These are phyloP conservation scores for Truncatella angustata DNA, from an alignment of 2,329 filamentous ascomycete species.

Conservation along the genomic window DNA sequence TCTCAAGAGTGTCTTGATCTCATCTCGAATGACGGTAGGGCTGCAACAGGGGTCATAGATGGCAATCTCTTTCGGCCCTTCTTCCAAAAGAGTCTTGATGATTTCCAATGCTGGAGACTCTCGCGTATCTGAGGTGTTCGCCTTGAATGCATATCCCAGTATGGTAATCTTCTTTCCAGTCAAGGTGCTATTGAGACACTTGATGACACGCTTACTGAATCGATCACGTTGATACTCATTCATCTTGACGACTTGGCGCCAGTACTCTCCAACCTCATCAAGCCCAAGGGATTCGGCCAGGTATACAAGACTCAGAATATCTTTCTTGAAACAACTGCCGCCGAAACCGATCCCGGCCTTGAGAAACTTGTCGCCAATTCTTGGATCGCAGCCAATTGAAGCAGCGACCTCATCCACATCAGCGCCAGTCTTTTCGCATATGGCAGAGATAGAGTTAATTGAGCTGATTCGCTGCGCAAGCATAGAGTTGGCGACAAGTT, in stretches of 20 bases:
- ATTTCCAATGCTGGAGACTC: slow-evolving; percentile 69
- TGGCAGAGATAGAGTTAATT: slow-evolving; percentile 78
- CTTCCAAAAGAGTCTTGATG: slow-evolving; percentile 63
- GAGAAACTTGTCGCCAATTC: slow-evolving; percentile 72
- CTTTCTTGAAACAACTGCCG: slow-evolving; percentile 80
- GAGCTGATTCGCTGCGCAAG: slow-evolving; percentile 77
- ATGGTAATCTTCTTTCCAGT: slow-evolving; percentile 69
- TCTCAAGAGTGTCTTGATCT: slow-evolving; percentile 45
- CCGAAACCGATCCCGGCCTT: slow-evolving; percentile 77
- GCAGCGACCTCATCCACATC: slow-evolving; percentile 71
- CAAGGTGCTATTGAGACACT: slow-evolving; percentile 66
- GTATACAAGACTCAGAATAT: slow-evolving; percentile 72
- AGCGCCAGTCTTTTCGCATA: slow-evolving; percentile 74
- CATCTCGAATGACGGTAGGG: slow-evolving; percentile 45
- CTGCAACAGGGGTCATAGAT: slow-evolving; percentile 68
- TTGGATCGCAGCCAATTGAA: slow-evolving; percentile 66
- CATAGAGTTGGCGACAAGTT: slow-evolving; percentile 78
- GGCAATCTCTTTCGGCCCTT: slow-evolving; percentile 61
- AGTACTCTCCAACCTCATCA: slow-evolving; percentile 72
- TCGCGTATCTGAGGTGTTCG: slow-evolving; percentile 72
- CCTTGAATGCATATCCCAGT: slow-evolving; percentile 78
- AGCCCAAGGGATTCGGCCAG: slow-evolving; percentile 69
- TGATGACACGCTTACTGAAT: slow-evolving; percentile 65
- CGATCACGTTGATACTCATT: slow-evolving; percentile 73
- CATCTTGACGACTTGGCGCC: slow-evolving; percentile 70